Conservation (phyloP, 805 yeast species). For the Kluyveromyces siamensis region DNA sequence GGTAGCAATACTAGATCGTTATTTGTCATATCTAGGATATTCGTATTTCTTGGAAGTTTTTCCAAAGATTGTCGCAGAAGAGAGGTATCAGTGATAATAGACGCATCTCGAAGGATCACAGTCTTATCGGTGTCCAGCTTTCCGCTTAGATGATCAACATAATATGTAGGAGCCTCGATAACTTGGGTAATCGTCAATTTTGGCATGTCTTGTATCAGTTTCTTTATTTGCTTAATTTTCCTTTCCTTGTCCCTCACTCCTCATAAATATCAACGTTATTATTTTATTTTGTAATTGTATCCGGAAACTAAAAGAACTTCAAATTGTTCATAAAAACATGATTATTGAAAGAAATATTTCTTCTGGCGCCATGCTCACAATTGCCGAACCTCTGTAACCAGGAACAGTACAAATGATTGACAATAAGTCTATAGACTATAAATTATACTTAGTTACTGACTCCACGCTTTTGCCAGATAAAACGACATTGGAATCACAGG, state of each 20-base stretch:
- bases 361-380: background rate
- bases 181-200: constrained; percentile 43
- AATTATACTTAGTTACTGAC: constrained; percentile 74
- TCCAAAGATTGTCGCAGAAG: constrained; percentile 34
- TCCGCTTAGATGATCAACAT: constrained; percentile 31
- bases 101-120: constrained; percentile 21
- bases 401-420: constrained; percentile 9
- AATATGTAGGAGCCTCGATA: constrained; percentile 41
- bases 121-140: constrained; percentile 19
- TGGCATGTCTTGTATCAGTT: background rate
- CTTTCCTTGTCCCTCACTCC: background rate
- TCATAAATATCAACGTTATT: background rate
- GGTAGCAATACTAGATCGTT: constrained; percentile 55
- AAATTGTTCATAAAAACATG: background rate
- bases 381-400: background rate
- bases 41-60: constrained; percentile 34
- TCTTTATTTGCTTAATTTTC: background rate
- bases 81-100: constrained; percentile 35
- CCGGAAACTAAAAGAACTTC: background rate
- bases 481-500: constrained; percentile 48
- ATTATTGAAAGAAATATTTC: background rate
- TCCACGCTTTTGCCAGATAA: constrained; percentile 62
- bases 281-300: background rate
- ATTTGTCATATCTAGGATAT: constrained; percentile 66
- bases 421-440: constrained; percentile 31